phyloP scores from a whole-genome alignment of 1,284 basidiomycete species.

The Tetrapyrgos nigripes region DNA sequence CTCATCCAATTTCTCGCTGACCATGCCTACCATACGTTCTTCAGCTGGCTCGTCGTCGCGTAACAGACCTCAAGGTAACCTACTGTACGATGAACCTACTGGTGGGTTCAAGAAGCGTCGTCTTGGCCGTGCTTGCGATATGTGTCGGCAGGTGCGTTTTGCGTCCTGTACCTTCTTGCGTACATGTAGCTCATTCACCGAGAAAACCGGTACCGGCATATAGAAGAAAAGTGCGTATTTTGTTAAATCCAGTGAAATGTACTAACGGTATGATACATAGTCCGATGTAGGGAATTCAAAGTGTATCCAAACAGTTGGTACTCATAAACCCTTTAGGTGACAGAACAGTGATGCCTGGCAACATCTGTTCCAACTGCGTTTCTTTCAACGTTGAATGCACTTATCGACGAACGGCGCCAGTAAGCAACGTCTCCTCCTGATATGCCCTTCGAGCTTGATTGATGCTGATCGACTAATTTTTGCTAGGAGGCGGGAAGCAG shows the following conservation, averaged over 20 bases:
- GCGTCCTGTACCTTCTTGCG: too few species aligned
- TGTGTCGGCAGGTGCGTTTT: neutral
- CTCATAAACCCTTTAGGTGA: slow-evolving; percentile 1
- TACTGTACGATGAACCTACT: neutral
- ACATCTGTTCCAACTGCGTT: slow-evolving; percentile 10
- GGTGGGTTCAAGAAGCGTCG: neutral
- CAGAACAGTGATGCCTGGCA: slow-evolving; percentile 1
- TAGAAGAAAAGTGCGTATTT: too few species aligned
- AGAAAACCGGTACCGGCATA: too few species aligned
- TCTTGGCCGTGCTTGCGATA: neutral
- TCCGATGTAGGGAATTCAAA: neutral
- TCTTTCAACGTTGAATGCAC: slow-evolving; percentile 8
- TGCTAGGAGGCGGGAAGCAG: neutral
- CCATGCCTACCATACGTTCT: neutral
- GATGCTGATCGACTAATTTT: too few species aligned
- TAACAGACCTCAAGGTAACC: neutral
- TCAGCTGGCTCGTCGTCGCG: neutral
- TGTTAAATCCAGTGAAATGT: too few species aligned
- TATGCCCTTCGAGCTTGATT: too few species aligned
- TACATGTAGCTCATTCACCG: too few species aligned
- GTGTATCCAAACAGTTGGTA: neutral
- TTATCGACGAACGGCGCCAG: neutral
- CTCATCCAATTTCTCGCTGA: neutral
- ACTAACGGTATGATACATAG: neutral
- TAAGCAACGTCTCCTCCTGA: too few species aligned